Evolutionary conservation across 192 early-diverging fungal genomes (phyloP).

Genomic region (Backusella psychrophila): DNA sequence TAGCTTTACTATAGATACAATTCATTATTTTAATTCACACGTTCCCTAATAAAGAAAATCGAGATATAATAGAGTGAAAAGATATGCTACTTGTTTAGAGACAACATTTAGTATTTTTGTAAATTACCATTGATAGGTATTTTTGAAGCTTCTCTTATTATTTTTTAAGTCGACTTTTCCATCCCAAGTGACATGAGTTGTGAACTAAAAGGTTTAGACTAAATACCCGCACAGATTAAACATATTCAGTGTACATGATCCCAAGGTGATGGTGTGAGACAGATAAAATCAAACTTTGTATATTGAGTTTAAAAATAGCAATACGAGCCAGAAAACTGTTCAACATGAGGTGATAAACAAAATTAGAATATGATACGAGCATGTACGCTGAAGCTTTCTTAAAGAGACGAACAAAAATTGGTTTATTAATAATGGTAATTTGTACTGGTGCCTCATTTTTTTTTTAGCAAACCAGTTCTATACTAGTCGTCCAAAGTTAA

Average conservation of each 20-base stretch:
- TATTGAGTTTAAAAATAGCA: constrained; percentile 90
- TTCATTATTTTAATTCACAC: background rate
- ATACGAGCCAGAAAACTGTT: constrained; percentile 95
- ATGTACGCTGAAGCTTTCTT: constrained; percentile 99
- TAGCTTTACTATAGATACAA: background rate
- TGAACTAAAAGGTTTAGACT: background rate
- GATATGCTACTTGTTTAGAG: too few relatives aligned
- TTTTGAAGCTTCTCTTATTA: too few relatives aligned
- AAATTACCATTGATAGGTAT: too few relatives aligned
- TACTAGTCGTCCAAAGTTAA: background rate
- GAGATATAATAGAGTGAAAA: too few relatives aligned
- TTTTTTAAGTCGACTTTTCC: constrained; percentile 21
- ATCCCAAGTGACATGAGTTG: constrained; percentile 50
- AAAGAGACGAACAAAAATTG: constrained; percentile 96
- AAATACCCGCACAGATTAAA: background rate
- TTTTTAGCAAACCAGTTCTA: constrained; percentile 99
- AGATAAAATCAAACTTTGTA: constrained; percentile 86
- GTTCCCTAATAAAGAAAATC: background rate
- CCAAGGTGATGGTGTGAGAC: constrained; percentile 90
- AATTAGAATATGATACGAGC: constrained; percentile 94
- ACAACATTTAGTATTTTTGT: too few relatives aligned
- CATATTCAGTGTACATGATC: constrained; percentile 63
- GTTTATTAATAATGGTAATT: constrained; percentile 94
- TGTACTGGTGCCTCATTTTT: constrained; percentile 99
- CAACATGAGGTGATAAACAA: constrained; percentile 96